phyloP scores from a whole-genome alignment of 805 yeast species.

The Candida nemodendra region DNA sequence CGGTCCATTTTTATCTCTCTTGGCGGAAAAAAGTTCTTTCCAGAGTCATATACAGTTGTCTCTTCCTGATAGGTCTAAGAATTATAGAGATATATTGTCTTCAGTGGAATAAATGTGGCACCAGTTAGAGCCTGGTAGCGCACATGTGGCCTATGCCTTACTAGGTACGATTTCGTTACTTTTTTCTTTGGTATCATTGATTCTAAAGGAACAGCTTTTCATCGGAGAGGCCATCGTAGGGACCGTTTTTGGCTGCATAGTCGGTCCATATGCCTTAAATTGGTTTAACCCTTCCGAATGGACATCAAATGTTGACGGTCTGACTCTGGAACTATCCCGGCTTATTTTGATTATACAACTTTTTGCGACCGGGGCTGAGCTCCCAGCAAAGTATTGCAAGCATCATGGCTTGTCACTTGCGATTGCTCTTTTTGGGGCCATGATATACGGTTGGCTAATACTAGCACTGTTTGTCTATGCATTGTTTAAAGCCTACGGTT shows the following conservation, averaged over 20 bases:
- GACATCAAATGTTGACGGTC: slow-evolving; percentile 60
- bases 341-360: slow-evolving; percentile 83
- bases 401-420: slow-evolving; percentile 78
- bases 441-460: slow-evolving; percentile 88
- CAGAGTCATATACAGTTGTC: no score
- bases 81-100: no score
- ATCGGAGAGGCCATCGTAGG: slow-evolving; percentile 94
- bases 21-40: no score
- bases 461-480: slow-evolving; percentile 79
- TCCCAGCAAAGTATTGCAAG: slow-evolving; percentile 86
- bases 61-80: no score
- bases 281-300: slow-evolving; percentile 84
- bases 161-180: slow-evolving; percentile 79
- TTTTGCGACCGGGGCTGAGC: slow-evolving; percentile 91
- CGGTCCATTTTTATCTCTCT: no score
- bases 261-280: slow-evolving; percentile 81
- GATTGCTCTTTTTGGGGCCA: slow-evolving; percentile 75
- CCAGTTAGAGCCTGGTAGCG: slow-evolving; percentile 34
- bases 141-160: slow-evolving; percentile 87
- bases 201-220: slow-evolving; percentile 78
- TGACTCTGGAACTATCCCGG: slow-evolving; percentile 81
- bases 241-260: slow-evolving; percentile 76
- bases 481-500: slow-evolving; percentile 57
- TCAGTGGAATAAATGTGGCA: slow-evolving; percentile 22
- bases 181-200: slow-evolving; percentile 77